Base-by-base conservation (phyloP, 805 yeast species). In the Saturnispora kantuleensis region DNA sequence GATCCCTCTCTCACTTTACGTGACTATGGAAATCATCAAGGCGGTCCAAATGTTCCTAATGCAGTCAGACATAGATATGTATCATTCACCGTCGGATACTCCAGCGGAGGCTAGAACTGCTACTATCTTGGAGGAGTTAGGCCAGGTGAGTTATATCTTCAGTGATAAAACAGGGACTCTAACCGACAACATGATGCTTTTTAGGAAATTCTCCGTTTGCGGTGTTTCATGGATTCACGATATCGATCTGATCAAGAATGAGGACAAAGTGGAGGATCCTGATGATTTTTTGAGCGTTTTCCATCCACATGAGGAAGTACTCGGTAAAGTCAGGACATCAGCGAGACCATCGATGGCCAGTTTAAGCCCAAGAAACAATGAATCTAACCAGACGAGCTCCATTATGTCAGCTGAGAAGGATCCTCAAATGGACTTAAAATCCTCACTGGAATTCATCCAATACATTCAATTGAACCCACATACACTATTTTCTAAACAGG, bases 161-260 rank as follows among this genome's bases (percentile, higher is more conserved):
- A 84, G 96, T 48, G 99, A 93, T 63, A 93, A 93, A 62, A 93
- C 98, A 0, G 99, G 99, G 9, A 93, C 99, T 0, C 71, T 93
- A 49, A 93, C 99, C 0, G 97, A 93, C 55, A 93, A 93, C 59
- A 66, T 81, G 54, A 93, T 93, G 99, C 66, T 90, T 26, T 93
- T 93, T 61, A 72, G 96, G 38, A 89, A 89, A 57, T 75, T 90
- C 52, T 77, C 94, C 9, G 81, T 93, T 5, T 81, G 84, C 43
- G 99, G 99, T 2, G 72, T 81, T 3, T 78, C 95, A 5, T 93
- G 96, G 96, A 57, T 79, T 9, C 98, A 93, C 62, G 88, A 82
- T 49, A 60, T 77, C 26, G 87, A 79, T 52, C 58, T 70, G 41
- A 52, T 68, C 12, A 57, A 52, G 3, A 58, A 54, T 9, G 50